Percentiles rank a stretch among this genome's conserved stretches.
Conservation (phyloP, 179 eudicot species). For the Carnegiea gigantea region DNA sequence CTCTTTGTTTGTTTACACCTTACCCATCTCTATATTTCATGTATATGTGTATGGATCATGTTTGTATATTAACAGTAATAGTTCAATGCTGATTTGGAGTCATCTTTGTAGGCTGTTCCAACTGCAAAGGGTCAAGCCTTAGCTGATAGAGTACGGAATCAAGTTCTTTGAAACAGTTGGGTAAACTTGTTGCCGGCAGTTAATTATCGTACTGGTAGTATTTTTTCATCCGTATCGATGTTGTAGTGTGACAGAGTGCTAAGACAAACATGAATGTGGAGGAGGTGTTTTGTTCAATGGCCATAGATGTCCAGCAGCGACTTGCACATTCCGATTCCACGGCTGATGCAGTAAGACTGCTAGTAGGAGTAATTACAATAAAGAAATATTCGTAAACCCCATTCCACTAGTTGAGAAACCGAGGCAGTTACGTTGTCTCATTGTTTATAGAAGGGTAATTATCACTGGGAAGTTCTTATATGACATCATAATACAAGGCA, state of each 20-base stretch:
- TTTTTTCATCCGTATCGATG: conserved; percentile 15
- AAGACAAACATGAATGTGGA: conserved; percentile 68
- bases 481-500: neutral
- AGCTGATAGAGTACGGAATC: conserved; percentile 73
- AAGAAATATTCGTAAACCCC: neutral
- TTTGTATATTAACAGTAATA: too few species aligned
- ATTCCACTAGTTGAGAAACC: neutral
- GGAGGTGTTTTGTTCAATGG: conserved; percentile 64
- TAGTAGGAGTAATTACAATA: neutral
- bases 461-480: neutral
- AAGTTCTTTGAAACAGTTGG: conserved; percentile 71
- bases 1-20: neutral
- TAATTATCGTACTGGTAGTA: neutral
- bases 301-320: conserved; percentile 63
- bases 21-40: neutral
- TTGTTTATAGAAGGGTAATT: too few species aligned
- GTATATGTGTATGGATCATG: too few species aligned
- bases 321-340: conserved; percentile 60
- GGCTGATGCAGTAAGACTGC: conserved; percentile 37
- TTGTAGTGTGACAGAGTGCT: conserved; percentile 52
- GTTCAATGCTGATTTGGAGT: too few species aligned
- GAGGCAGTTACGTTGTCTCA: too few species aligned
- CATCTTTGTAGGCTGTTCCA: conserved; percentile 57
- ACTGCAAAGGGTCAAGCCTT: conserved; percentile 71
- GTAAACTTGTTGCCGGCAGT: conserved; percentile 30